Evolutionary conservation across 176 grass and related monocot species (phyloP).

Genomic region (Aegilops bicornis): DNA sequence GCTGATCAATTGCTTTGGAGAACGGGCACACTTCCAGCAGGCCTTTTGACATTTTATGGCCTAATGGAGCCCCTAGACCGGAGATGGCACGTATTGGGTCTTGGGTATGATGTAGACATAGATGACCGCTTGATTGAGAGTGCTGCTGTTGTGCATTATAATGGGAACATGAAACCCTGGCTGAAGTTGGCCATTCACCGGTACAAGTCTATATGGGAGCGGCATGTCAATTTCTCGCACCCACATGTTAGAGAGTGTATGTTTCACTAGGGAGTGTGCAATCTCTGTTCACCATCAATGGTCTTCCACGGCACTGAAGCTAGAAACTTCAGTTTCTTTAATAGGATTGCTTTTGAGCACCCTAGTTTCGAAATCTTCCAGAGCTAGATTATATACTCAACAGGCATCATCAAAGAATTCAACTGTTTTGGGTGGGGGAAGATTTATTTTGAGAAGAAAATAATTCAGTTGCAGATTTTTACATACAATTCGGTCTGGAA

Average conservation of each 20-base stretch:
- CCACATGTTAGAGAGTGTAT: constrained; percentile 68
- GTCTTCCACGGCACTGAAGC: constrained; percentile 43
- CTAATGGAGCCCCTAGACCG: constrained; percentile 90
- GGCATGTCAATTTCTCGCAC: constrained; percentile 69
- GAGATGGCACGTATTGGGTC: constrained; percentile 94
- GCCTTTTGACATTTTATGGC: constrained; percentile 89
- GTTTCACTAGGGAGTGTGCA: constrained; percentile 48
- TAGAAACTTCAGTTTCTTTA: constrained; percentile 43
- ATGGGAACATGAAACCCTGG: constrained; percentile 98
- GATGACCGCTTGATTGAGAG: constrained; percentile 97
- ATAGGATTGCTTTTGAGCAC: constrained; percentile 44
- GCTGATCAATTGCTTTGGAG: constrained; percentile 79
- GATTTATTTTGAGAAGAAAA: constrained; percentile 78
- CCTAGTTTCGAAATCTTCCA: constrained; percentile 50
- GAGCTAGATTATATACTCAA: constrained; percentile 66
- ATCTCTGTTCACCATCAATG: constrained; percentile 30
- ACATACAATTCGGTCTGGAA: constrained; percentile 49
- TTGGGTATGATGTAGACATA: constrained; percentile 91
- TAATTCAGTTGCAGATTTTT: constrained; percentile 62
- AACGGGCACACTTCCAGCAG: constrained; percentile 82
- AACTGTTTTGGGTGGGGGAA: constrained; percentile 57
- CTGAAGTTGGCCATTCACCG: constrained; percentile 83
- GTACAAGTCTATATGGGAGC: constrained; percentile 89
- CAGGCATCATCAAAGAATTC: constrained; percentile 51
- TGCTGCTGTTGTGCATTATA: constrained; percentile 92